Conservation (phyloP, 257 asterid genomes). For the Cordia subcordata region DNA sequence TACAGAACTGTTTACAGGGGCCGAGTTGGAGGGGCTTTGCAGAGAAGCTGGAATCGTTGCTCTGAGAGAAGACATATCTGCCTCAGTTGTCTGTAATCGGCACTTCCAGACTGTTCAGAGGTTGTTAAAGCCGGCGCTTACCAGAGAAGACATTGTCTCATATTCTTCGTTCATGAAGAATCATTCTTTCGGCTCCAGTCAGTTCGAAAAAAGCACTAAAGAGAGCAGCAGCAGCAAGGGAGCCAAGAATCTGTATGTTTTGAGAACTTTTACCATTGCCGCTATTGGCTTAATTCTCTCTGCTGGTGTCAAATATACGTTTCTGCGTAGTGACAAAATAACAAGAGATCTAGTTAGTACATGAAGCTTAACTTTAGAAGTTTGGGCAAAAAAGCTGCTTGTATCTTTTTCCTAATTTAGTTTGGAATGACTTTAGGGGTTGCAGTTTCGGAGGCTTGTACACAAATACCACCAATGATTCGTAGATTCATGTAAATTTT, state of each 20-base stretch:
- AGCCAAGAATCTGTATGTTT: constrained; percentile 21
- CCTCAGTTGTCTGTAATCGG: constrained; percentile 51
- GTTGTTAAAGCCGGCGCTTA: constrained; percentile 66
- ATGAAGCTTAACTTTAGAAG: constrained; percentile 11
- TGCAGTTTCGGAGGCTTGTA: background rate
- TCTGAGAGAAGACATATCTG: constrained; percentile 76
- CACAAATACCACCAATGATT: no score
- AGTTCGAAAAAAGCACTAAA: constrained; percentile 17
- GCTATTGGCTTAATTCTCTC: constrained; percentile 21
- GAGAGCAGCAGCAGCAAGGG: constrained; percentile 14
- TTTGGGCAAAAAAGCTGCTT: background rate
- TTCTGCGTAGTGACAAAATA: constrained; percentile 8
- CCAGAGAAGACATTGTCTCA: constrained; percentile 46
- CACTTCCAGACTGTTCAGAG: constrained; percentile 59
- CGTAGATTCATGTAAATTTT: no score
- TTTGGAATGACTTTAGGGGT: background rate
- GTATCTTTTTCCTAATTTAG: background rate
- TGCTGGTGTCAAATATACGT: constrained; percentile 30
- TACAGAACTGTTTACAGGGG: constrained; percentile 81
- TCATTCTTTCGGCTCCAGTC: constrained; percentile 18
- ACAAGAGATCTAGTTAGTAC: constrained; percentile 32
- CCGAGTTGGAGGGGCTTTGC: constrained; percentile 86
- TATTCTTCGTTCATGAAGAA: constrained; percentile 63
- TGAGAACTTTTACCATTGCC: constrained; percentile 30
- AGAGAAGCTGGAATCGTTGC: constrained; percentile 87